A percentile compares a stretch with the other conserved stretches of the same genome.
Evolutionary conservation across 2,329 filamentous ascomycete species (phyloP).

Genomic region (Dryadomyces quercus-mongolicae): DNA sequence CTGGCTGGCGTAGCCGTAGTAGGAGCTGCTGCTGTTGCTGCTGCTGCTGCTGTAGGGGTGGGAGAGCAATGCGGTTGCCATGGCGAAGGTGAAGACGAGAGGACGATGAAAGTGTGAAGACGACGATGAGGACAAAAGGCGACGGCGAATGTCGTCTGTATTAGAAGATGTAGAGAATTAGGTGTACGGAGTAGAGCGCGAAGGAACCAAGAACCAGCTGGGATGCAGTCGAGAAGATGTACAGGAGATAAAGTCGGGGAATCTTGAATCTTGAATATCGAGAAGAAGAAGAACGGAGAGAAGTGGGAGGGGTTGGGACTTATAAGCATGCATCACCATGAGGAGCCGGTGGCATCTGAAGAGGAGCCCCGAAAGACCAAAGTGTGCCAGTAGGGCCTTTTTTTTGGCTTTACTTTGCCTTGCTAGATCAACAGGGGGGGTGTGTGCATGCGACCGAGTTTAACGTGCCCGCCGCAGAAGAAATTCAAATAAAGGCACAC

Average conservation of each 20-base stretch:
- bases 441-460: background rate
- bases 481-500: background rate
- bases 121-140: no score
- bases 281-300: conserved; percentile 10
- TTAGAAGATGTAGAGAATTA: background rate
- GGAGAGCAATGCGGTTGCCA: conserved; percentile 27
- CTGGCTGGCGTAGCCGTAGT: conserved; percentile 28
- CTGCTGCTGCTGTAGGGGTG: conserved; percentile 27
- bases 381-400: background rate
- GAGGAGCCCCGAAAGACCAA: background rate
- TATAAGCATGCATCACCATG: conserved; percentile 29
- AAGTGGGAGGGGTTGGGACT: conserved; percentile 26
- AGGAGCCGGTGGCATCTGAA: conserved; percentile 13
- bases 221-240: conserved; percentile 15
- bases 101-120: background rate
- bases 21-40: conserved; percentile 12
- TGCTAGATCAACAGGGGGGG: background rate
- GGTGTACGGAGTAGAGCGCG: background rate
- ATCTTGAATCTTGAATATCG: background rate
- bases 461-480: background rate
- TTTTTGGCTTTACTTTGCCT: background rate
- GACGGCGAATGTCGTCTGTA: no score
- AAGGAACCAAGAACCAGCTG: conserved; percentile 23
- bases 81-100: background rate
- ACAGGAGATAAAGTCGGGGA: background rate